phyloP scores from a whole-genome alignment of 2,329 filamentous ascomycete species.

The Aureobasidium sp. region DNA sequence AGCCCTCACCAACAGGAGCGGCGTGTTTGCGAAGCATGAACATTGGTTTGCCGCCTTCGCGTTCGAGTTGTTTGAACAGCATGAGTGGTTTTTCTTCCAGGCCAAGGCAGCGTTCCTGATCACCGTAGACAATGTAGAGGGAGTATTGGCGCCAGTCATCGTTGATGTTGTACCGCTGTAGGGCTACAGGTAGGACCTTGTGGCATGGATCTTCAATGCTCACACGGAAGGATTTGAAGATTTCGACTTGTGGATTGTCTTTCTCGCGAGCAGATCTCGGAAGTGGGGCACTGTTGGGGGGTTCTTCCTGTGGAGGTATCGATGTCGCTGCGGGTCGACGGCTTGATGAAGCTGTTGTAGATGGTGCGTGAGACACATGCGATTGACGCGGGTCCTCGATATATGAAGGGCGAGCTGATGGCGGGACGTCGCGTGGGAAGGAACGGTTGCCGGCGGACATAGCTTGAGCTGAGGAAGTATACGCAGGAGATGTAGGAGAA shows the following conservation, averaged over 20 bases:
- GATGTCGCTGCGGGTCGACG: slow-evolving; percentile 15
- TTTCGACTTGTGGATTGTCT: slow-evolving; percentile 63
- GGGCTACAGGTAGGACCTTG: slow-evolving; percentile 88
- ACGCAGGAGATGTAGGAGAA: slow-evolving; percentile 45
- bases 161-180: slow-evolving; percentile 98
- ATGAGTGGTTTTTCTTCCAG: slow-evolving; percentile 91
- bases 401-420: slow-evolving; percentile 19
- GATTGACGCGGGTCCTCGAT: slow-evolving; percentile 19
- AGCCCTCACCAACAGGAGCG: slow-evolving; percentile 27
- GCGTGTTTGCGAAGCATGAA: slow-evolving; percentile 81
- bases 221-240: slow-evolving; percentile 98
- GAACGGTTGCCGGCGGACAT: slow-evolving; percentile 23
- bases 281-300: slow-evolving; percentile 9
- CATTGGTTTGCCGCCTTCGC: slow-evolving; percentile 97
- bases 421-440: slow-evolving; percentile 25
- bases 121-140: slow-evolving; percentile 96
- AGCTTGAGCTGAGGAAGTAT: slow-evolving; percentile 27
- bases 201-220: slow-evolving; percentile 97
- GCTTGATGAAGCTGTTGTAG: slow-evolving; percentile 25
- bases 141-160: slow-evolving; percentile 97
- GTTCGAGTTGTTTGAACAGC: slow-evolving; percentile 93
- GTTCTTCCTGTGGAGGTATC: slow-evolving; percentile 16
- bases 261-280: slow-evolving; percentile 14
- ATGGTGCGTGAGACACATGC: slow-evolving; percentile 23
- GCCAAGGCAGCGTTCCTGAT: slow-evolving; percentile 88